Conservation (phyloP, 345 rosid species). For the Noccaea caerulescens region DNA sequence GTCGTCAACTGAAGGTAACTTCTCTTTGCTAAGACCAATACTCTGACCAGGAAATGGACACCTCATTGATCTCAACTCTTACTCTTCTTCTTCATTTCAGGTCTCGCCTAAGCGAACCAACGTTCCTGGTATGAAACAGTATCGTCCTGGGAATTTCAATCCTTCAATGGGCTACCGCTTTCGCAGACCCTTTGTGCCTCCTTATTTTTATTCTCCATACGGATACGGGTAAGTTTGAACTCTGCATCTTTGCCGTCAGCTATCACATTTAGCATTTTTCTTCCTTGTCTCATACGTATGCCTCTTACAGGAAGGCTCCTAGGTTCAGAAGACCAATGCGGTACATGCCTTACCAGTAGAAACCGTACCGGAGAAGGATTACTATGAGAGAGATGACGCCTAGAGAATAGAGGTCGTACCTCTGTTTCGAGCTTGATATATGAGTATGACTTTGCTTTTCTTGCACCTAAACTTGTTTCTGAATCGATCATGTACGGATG, state of each 20-base stretch:
- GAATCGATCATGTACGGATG: not conserved
- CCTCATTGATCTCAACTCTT: not conserved
- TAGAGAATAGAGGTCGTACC: slow-evolving; percentile 20
- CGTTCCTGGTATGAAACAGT: slow-evolving; percentile 95
- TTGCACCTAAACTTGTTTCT: not conserved
- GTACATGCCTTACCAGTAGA: slow-evolving; percentile 64
- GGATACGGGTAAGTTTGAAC: slow-evolving; percentile 76
- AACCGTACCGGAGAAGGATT: slow-evolving; percentile 3
- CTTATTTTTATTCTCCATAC: slow-evolving; percentile 82
- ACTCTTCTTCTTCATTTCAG: slow-evolving; percentile 41
- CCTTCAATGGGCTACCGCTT: slow-evolving; percentile 71
- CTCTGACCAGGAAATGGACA: not conserved
- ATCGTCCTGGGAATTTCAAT: slow-evolving; percentile 68
- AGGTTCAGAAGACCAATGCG: slow-evolving; percentile 88
- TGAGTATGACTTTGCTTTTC: slow-evolving; percentile 12
- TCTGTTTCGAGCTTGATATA: slow-evolving; percentile 11
- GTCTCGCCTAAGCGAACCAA: slow-evolving; percentile 88
- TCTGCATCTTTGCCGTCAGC: not conserved
- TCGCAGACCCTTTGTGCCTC: slow-evolving; percentile 75
- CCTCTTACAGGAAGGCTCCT: slow-evolving; percentile 75
- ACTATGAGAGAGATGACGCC: slow-evolving; percentile 13
- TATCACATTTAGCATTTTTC: not conserved
- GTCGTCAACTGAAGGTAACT: slow-evolving; percentile 85
- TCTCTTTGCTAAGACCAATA: not conserved
- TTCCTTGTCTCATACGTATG: slow-evolving; percentile 1